A percentile compares a stretch with the other conserved stretches of the same genome.
These are phyloP conservation scores for Blakeslea trispora DNA, from an alignment of 371 early-diverging fungal genomes.

Conservation along the genomic window DNA sequence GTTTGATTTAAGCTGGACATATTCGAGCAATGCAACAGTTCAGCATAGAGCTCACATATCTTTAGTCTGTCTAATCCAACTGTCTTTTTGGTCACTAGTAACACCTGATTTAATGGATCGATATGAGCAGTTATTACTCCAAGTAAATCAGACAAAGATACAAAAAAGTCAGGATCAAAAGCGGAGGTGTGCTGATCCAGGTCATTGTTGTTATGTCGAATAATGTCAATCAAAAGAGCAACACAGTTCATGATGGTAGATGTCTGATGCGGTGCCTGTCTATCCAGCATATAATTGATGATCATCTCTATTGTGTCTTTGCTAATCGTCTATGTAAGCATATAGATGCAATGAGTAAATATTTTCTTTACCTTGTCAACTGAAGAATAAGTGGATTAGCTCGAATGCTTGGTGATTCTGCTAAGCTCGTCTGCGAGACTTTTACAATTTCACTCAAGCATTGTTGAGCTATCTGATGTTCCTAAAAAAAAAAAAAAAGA, in stretches of 20 bases:
- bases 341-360: not conserved
- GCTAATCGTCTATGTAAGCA: conserved; percentile 49
- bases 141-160: conserved; percentile 74
- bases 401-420: conserved; percentile 71
- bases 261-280: conserved; percentile 71
- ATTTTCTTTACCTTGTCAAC: conserved; percentile 66
- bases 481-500: conserved; percentile 38
- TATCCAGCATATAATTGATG: conserved; percentile 86
- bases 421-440: conserved; percentile 76
- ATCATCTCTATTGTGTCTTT: conserved; percentile 67
- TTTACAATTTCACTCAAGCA: conserved; percentile 91
- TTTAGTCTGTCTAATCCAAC: conserved; percentile 92
- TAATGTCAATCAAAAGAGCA: conserved; percentile 93
- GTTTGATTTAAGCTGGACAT: conserved; percentile 67
- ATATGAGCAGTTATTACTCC: conserved; percentile 73
- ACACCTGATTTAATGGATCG: conserved; percentile 63
- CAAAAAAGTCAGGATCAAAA: conserved; percentile 26
- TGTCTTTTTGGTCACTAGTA: conserved; percentile 66
- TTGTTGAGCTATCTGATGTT: conserved; percentile 87
- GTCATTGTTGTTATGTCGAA: conserved; percentile 83
- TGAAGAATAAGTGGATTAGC: conserved; percentile 73
- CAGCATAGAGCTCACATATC: conserved; percentile 95
- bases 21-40: conserved; percentile 86
- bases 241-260: conserved; percentile 90
- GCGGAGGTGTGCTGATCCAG: conserved; percentile 35